These are phyloP conservation scores for Suillus spraguei DNA, from an alignment of 768 basidiomycete species.

Conservation along the genomic window DNA sequence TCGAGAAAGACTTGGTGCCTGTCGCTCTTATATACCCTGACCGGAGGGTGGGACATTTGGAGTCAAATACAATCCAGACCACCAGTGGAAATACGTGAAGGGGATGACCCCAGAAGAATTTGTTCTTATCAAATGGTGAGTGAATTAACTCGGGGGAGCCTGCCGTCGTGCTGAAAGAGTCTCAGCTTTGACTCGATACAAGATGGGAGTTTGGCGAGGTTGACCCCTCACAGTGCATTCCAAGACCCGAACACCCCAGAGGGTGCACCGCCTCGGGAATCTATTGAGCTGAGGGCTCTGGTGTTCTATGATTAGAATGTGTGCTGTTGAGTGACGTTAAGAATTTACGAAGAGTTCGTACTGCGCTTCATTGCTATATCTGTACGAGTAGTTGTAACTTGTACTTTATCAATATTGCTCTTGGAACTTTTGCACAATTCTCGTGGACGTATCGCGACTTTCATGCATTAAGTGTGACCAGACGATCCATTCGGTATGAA, in stretches of 20 bases:
- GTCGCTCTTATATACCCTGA: too few species aligned
- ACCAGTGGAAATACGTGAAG: too few species aligned
- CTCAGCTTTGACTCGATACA: slow-evolving; percentile 37
- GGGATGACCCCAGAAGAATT: too few species aligned
- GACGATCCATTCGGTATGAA: neutral
- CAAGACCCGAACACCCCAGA: slow-evolving; percentile 36
- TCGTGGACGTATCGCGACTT: neutral
- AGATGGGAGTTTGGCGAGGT: slow-evolving; percentile 34
- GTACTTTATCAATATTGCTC: neutral
- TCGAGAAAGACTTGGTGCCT: too few species aligned
- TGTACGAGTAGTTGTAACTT: too few species aligned
- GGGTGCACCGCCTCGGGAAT: slow-evolving; percentile 34
- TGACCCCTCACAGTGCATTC: slow-evolving; percentile 39
- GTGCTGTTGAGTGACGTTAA: neutral
- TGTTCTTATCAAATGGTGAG: slow-evolving; percentile 51
- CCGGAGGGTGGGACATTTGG: too few species aligned
- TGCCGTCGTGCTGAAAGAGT: neutral
- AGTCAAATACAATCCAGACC: too few species aligned
- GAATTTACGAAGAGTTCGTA: too few species aligned
- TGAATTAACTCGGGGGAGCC: neutral
- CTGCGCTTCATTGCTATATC: too few species aligned
- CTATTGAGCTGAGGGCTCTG: slow-evolving; percentile 36
- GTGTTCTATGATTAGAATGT: neutral
- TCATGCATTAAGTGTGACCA: neutral
- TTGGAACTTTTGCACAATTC: neutral